These are phyloP conservation scores for Aspergillus homomorphus DNA, from an alignment of 495 filamentous ascomycete species.

Conservation along the genomic window DNA sequence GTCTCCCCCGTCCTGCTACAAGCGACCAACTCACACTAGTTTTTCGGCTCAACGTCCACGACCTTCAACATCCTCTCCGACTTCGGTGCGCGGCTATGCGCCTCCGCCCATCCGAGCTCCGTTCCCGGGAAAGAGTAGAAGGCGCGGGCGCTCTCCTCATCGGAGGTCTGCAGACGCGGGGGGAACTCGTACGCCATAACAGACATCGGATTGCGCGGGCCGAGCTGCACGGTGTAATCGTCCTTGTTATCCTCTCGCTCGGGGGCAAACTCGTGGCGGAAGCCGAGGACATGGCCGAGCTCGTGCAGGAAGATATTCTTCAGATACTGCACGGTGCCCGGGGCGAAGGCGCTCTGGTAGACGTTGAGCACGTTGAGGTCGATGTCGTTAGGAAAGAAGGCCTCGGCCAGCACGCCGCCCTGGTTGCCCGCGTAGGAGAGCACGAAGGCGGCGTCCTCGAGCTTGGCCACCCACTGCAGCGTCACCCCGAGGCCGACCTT, in stretches of 20 bases:
- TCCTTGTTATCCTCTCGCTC: neutral
- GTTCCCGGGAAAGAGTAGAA: constrained; percentile 6
- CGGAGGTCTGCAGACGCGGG: constrained; percentile 8
- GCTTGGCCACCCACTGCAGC: constrained; percentile 11
- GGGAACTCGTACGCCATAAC: constrained; percentile 15
- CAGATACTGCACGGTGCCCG: constrained; percentile 5
- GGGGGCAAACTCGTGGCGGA: constrained; percentile 15
- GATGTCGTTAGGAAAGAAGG: too few relatives aligned
- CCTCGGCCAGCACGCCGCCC: too few relatives aligned
- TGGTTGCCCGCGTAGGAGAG: constrained; percentile 3
- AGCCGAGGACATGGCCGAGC: constrained; percentile 14
- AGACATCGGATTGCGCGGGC: constrained; percentile 7
- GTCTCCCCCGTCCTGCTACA: too few relatives aligned
- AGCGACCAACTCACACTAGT: too few relatives aligned
- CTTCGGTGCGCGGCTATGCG: too few relatives aligned
- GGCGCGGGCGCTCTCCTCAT: constrained; percentile 7
- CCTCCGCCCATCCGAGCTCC: neutral
- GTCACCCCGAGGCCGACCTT: constrained; percentile 8
- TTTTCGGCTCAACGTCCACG: too few relatives aligned
- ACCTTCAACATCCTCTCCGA: too few relatives aligned
- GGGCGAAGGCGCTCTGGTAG: constrained; percentile 6
- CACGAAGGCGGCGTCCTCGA: constrained; percentile 13
- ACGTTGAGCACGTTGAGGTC: neutral
- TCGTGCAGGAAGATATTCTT: constrained; percentile 16
- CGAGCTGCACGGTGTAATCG: constrained; percentile 1